Evolutionary conservation across 805 yeast species (phyloP), one percentile per base, ranked within the genome.

Genomic region (Myxozyma nipponensis): DNA sequence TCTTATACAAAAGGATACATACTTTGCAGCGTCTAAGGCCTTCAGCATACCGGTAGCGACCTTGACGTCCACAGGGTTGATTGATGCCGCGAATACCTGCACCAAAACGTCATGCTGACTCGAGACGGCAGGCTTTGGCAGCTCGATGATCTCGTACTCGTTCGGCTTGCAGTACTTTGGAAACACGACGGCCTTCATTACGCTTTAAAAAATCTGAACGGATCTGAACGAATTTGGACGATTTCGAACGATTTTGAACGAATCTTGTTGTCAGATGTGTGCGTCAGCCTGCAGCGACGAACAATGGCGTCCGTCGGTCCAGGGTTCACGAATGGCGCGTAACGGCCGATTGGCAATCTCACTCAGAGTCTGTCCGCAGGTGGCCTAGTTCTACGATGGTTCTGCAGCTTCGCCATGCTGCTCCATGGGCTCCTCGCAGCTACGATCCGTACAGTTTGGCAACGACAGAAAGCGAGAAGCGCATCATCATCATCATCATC

Each of bases 41-140:
- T 46, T 44, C 44, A 56, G 3, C 3, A 22, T 15, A 2, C 62
- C 63, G 3, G 18, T 23, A 15, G 54, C 54, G 9, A 46, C 17
- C 51, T 54, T 49, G 17, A 54, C 49, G 34, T 59, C 63, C 26
- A 56, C 34, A 30, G 63, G 61, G 30, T 58, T 59, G 19, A 59
- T 42, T 9, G 52, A 35, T 2, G 53, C 57, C 9, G 57, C 45
- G 28, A 40, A 18, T 17, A 58, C 56, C 45, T 54, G 54, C 25
- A 58, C 47, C 28, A 58, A 45, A 9, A 59, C 59, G 15, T 52
- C 50, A 19, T 22, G 25, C 18, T 39, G 46, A 4, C 22, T 15
- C 34, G 53, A 41, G 17, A 69, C 52, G 0, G 62, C 59, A 6
- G 66, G 52, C 49, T 15, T 42, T 18, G 39, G 32, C 10, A 43